Evolutionary conservation across 352 stramenopile genomes (phyloP).

Genomic region (Pythium dissotocum): DNA sequence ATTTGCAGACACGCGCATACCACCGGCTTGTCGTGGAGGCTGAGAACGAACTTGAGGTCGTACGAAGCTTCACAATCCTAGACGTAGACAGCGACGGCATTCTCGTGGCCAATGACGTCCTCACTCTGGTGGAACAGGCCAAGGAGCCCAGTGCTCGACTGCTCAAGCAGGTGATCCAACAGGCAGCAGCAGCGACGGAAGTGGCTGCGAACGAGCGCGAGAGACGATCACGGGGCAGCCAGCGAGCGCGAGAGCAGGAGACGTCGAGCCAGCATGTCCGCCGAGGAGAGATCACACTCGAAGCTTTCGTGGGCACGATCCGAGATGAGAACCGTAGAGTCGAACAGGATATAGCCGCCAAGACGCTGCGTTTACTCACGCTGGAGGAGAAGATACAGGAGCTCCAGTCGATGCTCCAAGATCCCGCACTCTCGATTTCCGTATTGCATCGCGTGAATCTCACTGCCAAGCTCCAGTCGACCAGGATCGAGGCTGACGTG

Average conservation of each 20-base stretch:
- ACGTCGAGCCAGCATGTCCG: constrained; percentile 1
- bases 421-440: background rate
- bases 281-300: constrained; percentile 68
- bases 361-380: constrained; percentile 48
- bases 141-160: constrained; percentile 43
- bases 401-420: constrained; percentile 10
- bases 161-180: constrained; percentile 48
- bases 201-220: background rate
- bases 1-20: constrained; percentile 57
- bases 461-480: constrained; percentile 20
- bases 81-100: constrained; percentile 64
- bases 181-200: constrained; percentile 46
- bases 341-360: constrained; percentile 60
- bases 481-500: constrained; percentile 62
- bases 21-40: constrained; percentile 57
- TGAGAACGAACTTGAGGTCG: constrained; percentile 51
- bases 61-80: constrained; percentile 64
- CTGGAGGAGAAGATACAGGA: constrained; percentile 44
- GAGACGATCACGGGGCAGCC: background rate
- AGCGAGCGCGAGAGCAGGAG: background rate
- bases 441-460: background rate
- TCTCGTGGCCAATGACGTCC: constrained; percentile 47
- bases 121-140: constrained; percentile 53
- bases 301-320: constrained; percentile 59
- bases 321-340: constrained; percentile 62